A percentile compares a stretch with the other conserved stretches of the same genome.
Conservation (phyloP, 768 basidiomycete species). For the Pulveroboletus sp. region DNA sequence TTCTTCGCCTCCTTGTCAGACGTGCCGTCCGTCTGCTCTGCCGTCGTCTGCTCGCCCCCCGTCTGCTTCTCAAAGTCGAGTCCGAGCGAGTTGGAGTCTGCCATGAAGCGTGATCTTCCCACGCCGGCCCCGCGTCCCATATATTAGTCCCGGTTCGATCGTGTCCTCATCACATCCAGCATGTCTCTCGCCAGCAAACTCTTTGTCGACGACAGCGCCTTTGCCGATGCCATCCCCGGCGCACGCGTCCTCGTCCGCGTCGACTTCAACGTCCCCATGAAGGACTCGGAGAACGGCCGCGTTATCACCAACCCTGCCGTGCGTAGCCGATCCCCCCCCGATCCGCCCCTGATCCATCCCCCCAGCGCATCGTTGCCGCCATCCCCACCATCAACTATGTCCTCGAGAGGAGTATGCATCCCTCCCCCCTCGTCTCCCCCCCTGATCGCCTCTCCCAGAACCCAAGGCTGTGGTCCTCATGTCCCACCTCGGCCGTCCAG, state of each 20-base stretch:
- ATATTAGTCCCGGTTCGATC: constrained; percentile 1
- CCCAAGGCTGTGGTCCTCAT: constrained; percentile 86
- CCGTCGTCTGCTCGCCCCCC: constrained; percentile 6
- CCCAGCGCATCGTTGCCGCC: constrained; percentile 93
- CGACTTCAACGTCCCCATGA: constrained; percentile 94
- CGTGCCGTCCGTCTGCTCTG: constrained; percentile 14
- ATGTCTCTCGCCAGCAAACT: constrained; percentile 97
- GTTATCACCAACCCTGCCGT: constrained; percentile 98
- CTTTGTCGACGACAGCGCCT: constrained; percentile 76
- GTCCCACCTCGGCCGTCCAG: constrained; percentile 97
- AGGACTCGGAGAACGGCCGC: constrained; percentile 69
- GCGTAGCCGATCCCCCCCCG: constrained; percentile 34
- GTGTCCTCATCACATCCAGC: constrained; percentile 21
- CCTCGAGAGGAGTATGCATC: constrained; percentile 64
- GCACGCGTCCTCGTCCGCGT: constrained; percentile 93
- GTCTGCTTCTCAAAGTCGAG: constrained; percentile 55
- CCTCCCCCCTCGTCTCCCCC: background rate
- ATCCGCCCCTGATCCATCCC: constrained; percentile 6
- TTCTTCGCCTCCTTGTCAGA: constrained; percentile 48
- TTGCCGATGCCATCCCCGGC: constrained; percentile 57
- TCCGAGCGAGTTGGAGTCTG: constrained; percentile 61
- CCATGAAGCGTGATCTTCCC: constrained; percentile 32
- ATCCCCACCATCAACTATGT: constrained; percentile 95
- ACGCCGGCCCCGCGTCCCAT: constrained; percentile 19
- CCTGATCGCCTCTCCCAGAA: constrained; percentile 38